Percentiles rank a stretch among this genome's conserved stretches.
phyloP scores from a whole-genome alignment of 805 yeast genomes.

The Cyberlindnera nakhonratchasimensis region DNA sequence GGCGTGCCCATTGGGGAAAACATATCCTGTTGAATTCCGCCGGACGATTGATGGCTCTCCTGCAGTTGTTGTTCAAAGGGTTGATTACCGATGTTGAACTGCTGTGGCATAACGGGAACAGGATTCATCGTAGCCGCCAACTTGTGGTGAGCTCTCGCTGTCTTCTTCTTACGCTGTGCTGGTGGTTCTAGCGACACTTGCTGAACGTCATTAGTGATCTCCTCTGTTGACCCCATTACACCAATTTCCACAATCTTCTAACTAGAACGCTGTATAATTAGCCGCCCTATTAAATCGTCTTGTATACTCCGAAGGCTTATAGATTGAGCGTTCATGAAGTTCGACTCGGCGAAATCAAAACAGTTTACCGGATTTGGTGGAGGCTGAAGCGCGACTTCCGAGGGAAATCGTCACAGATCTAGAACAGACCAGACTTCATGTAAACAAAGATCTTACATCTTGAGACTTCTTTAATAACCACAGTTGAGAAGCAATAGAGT shows the following conservation, averaged over 20 bases:
- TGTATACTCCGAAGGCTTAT: neutral
- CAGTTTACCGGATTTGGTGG: neutral
- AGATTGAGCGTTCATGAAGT: neutral
- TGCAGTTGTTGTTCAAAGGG: neutral
- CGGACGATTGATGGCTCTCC: neutral
- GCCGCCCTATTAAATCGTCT: neutral
- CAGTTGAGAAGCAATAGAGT: neutral
- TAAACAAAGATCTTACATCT: too few relatives aligned
- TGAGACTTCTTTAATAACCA: neutral
- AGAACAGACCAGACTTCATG: too few relatives aligned
- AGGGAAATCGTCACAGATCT: too few relatives aligned
- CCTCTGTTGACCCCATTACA: constrained; percentile 8
- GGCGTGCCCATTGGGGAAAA: constrained; percentile 1
- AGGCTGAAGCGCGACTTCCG: neutral
- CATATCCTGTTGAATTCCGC: neutral
- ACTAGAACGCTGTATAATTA: neutral
- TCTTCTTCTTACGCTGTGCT: constrained; percentile 21
- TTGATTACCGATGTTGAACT: neutral
- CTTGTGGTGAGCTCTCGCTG: constrained; percentile 26
- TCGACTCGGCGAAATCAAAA: constrained; percentile 2
- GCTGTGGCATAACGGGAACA: constrained; percentile 2
- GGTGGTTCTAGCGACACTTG: constrained; percentile 13
- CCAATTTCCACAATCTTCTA: neutral
- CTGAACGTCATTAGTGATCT: constrained; percentile 14
- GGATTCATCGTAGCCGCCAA: constrained; percentile 5